These are phyloP conservation scores for Chlorella sp. DNA, from an alignment of 139 green algal genomes.

Conservation along the genomic window DNA sequence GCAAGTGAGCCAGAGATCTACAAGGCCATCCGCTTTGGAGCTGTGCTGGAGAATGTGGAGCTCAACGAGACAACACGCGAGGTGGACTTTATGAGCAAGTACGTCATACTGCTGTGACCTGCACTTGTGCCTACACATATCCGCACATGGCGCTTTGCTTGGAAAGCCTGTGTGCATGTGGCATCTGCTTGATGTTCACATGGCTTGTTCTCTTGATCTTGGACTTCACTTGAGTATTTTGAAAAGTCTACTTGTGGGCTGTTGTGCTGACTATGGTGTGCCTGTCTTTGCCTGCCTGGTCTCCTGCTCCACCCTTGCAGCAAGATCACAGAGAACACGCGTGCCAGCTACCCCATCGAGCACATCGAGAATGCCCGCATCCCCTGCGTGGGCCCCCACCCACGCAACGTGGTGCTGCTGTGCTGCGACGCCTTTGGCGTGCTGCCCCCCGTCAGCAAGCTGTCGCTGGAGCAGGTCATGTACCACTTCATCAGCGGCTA, in stretches of 20 bases:
- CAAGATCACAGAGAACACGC: constrained; percentile 26
- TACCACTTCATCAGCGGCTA: constrained; percentile 98
- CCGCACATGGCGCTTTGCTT: no score
- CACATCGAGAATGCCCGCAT: constrained; percentile 91
- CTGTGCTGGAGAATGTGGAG: constrained; percentile 82
- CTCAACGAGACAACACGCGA: constrained; percentile 55
- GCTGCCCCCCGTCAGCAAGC: constrained; percentile 74
- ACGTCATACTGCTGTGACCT: no score
- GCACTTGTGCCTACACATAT: no score
- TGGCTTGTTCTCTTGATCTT: no score
- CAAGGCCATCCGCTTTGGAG: constrained; percentile 66
- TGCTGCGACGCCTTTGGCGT: constrained; percentile 85
- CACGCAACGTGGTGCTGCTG: constrained; percentile 46
- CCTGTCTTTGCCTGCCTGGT: no score
- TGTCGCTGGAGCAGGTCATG: constrained; percentile 86
- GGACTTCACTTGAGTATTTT: no score
- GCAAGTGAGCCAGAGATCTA: constrained; percentile 87
- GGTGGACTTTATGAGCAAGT: constrained; percentile 68
- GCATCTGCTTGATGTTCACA: no score
- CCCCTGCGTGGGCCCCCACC: constrained; percentile 82
- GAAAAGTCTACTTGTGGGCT: no score
- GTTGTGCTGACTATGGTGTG: no score
- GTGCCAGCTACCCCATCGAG: constrained; percentile 89
- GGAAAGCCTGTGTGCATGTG: no score
- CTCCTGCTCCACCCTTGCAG: no score